These are phyloP conservation scores for Cardiospermum halicacabum DNA, from an alignment of 345 rosid genomes.

Conservation along the genomic window DNA sequence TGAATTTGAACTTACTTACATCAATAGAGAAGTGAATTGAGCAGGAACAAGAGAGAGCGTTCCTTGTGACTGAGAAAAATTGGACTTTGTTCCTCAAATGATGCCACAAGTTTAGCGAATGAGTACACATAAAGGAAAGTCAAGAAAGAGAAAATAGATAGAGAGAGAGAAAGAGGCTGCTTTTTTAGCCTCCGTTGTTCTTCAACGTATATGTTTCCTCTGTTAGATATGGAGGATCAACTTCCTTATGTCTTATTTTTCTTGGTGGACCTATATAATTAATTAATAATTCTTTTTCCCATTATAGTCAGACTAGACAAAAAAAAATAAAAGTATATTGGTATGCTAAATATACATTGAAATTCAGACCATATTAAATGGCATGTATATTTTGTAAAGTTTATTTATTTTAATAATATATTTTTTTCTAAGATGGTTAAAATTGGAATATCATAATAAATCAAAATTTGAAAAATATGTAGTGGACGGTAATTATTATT, in stretches of 20 bases:
- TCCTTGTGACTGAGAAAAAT: slow-evolving; percentile 8
- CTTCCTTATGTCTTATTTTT: background rate
- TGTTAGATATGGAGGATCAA: background rate
- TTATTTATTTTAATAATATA: no score
- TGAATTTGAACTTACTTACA: background rate
- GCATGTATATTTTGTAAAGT: no score
- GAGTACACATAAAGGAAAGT: slow-evolving; percentile 36
- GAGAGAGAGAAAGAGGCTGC: background rate
- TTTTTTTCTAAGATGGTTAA: no score
- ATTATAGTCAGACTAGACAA: no score
- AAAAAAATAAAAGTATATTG: no score
- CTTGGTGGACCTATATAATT: no score
- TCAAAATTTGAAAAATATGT: no score
- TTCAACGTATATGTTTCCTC: background rate
- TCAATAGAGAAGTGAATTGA: background rate
- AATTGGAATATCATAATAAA: no score
- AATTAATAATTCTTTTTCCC: no score
- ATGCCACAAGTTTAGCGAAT: slow-evolving; percentile 40
- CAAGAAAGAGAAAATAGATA: slow-evolving; percentile 9
- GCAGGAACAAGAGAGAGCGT: background rate
- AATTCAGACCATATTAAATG: no score
- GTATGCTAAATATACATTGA: no score
- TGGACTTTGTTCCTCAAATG: slow-evolving; percentile 22
- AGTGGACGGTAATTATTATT: no score
- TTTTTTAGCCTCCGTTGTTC: background rate